Conservation (phyloP, 257 asterid genomes). For the Scutellaria barbata region DNA sequence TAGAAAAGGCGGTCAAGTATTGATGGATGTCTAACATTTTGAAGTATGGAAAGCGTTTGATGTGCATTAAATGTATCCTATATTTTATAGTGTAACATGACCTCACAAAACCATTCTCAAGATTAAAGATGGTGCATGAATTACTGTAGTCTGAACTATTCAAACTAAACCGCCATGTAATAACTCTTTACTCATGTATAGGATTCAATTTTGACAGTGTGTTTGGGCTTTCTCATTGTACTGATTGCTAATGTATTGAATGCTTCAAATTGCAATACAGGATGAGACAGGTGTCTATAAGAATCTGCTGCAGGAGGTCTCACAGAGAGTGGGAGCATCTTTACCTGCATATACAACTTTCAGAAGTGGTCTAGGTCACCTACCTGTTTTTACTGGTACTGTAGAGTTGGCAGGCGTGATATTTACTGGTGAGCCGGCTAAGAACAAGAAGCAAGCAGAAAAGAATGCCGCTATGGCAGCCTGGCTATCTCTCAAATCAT, state of each 20-base stretch:
- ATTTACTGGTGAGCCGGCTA: constrained; percentile 80
- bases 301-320: constrained; percentile 84
- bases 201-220: not conserved
- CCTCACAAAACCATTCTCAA: constrained; percentile 19
- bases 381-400: constrained; percentile 70
- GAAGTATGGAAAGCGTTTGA: constrained; percentile 8
- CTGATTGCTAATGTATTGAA: constrained; percentile 10
- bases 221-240: not conserved
- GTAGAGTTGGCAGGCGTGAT: constrained; percentile 77
- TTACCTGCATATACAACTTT: constrained; percentile 75
- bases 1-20: not conserved
- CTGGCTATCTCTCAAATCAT: constrained; percentile 77
- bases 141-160: constrained; percentile 15
- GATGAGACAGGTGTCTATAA: constrained; percentile 90
- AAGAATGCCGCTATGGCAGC: constrained; percentile 89
- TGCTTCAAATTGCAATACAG: constrained; percentile 49
- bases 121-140: not conserved
- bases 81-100: constrained; percentile 15
- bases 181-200: not conserved
- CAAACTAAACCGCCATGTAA: constrained; percentile 22
- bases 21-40: constrained; percentile 13
- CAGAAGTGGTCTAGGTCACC: constrained; percentile 75
- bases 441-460: constrained; percentile 88
- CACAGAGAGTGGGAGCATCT: constrained; percentile 76
- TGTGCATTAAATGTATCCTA: not conserved